Evolutionary conservation across 2,329 filamentous ascomycete genomes (phyloP).

Genomic region (Lecanicillium sp.): DNA sequence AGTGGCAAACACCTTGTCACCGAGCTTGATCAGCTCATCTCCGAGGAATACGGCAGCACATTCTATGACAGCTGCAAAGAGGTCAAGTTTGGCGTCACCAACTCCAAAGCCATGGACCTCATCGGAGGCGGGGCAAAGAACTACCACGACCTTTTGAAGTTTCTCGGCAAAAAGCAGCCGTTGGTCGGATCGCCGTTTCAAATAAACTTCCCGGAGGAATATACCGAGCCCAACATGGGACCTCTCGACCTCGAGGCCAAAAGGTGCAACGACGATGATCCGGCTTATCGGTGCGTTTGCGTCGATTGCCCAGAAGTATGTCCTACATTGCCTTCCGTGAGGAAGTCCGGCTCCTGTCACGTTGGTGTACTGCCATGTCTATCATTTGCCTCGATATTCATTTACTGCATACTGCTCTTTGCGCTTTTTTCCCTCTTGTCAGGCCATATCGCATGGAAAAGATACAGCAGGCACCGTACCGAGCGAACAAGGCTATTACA

Average conservation of each 20-base stretch:
- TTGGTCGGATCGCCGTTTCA: slow-evolving; percentile 87
- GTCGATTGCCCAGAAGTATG: slow-evolving; percentile 87
- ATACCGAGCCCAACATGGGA: slow-evolving; percentile 61
- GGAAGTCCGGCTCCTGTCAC: slow-evolving; percentile 62
- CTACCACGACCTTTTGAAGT: slow-evolving; percentile 79
- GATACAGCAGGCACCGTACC: slow-evolving; percentile 64
- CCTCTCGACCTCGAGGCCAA: slow-evolving; percentile 66
- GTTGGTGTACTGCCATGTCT: slow-evolving; percentile 88
- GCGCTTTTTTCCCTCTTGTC: slow-evolving; percentile 58
- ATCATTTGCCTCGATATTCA: slow-evolving; percentile 83
- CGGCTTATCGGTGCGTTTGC: slow-evolving; percentile 82
- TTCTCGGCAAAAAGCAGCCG: slow-evolving; percentile 84
- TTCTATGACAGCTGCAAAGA: slow-evolving; percentile 99
- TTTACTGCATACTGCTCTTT: slow-evolving; percentile 70
- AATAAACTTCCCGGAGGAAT: slow-evolving; percentile 76
- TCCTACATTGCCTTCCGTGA: slow-evolving; percentile 70
- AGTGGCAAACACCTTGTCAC: slow-evolving; percentile 57
- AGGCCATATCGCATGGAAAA: slow-evolving; percentile 69
- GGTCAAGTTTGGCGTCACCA: slow-evolving; percentile 94
- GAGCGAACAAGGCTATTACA: slow-evolving; percentile 83
- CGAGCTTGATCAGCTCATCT: slow-evolving; percentile 84
- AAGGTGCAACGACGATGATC: slow-evolving; percentile 83
- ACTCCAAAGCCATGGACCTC: slow-evolving; percentile 88
- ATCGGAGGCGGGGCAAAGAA: slow-evolving; percentile 94
- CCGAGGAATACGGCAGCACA: slow-evolving; percentile 72